Percentiles rank a stretch among this genome's conserved stretches.
phyloP scores from a whole-genome alignment of 202 grass and related monocot genomes.

The Tripidium arundinaceum region DNA sequence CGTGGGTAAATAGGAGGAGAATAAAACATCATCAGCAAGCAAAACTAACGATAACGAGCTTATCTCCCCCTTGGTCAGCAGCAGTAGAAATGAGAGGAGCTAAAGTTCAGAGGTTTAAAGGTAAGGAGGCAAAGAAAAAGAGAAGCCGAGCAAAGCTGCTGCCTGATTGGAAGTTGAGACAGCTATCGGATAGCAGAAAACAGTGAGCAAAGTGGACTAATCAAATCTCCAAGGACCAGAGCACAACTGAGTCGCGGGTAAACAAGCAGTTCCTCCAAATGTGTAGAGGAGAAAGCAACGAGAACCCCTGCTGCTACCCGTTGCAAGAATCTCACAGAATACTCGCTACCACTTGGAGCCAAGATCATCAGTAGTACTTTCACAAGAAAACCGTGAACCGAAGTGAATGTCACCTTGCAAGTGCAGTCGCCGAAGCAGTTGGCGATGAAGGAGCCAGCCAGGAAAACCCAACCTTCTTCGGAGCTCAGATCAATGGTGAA shows the following conservation, averaged over 20 bases:
- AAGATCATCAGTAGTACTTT: neutral
- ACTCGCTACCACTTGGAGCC: neutral
- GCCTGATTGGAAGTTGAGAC: neutral
- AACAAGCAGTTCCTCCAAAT: neutral
- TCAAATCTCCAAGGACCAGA: neutral
- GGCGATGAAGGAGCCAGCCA: neutral
- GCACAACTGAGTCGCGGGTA: neutral
- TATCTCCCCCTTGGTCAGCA: neutral
- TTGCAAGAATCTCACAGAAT: conserved; percentile 6
- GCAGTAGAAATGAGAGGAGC: neutral
- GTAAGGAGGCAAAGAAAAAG: neutral
- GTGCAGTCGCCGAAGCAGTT: neutral
- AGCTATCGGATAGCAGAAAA: conserved; percentile 6
- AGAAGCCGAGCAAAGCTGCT: conserved; percentile 18
- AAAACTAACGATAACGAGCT: neutral
- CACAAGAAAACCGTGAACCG: neutral
- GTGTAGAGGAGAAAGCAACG: neutral
- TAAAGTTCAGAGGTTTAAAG: neutral
- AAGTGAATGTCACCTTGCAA: conserved; percentile 21
- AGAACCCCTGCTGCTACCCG: neutral
- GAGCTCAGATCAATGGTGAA: neutral
- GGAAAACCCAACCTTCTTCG: neutral
- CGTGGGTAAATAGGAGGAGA: neutral
- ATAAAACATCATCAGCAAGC: neutral
- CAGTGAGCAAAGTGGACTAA: neutral